Evolutionary conservation across 345 rosid genomes (phyloP).

Genomic region (Punica granatum): DNA sequence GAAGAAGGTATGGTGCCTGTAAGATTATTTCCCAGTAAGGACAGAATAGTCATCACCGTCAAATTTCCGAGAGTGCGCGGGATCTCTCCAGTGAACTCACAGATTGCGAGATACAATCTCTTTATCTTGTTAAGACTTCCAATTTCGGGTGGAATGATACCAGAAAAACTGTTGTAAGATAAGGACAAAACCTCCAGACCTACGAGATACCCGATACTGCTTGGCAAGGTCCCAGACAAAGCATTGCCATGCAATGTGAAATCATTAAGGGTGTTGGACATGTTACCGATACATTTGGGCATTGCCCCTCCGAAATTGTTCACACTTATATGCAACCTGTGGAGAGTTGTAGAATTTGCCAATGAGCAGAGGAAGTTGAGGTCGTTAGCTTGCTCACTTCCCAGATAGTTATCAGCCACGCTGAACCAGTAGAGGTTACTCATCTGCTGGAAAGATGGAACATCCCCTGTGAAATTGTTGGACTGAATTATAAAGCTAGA

Average conservation of each 20-base stretch:
- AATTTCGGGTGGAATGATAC: constrained; percentile 1
- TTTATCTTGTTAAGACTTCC: neutral
- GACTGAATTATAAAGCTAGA: neutral
- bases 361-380: constrained; percentile 2
- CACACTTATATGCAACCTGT: neutral
- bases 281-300: constrained; percentile 1
- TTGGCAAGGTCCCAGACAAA: constrained; percentile 12
- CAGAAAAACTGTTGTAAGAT: neutral
- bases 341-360: neutral
- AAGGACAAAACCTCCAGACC: neutral
- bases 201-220: neutral
- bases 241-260: neutral
- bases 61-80: constrained; percentile 11
- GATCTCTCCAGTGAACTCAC: neutral
- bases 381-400: neutral
- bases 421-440: neutral
- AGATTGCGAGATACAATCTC: neutral
- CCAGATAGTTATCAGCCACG: neutral
- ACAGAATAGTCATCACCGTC: neutral
- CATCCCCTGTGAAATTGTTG: neutral
- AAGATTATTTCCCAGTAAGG: constrained; percentile 4
- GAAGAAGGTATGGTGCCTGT: constrained; percentile 11
- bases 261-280: neutral
- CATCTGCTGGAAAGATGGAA: neutral
- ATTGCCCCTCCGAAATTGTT: constrained; percentile 2